phyloP scores from a whole-genome alignment of 192 early-diverging fungal genomes.

The Chytriomyces hyalinus region DNA sequence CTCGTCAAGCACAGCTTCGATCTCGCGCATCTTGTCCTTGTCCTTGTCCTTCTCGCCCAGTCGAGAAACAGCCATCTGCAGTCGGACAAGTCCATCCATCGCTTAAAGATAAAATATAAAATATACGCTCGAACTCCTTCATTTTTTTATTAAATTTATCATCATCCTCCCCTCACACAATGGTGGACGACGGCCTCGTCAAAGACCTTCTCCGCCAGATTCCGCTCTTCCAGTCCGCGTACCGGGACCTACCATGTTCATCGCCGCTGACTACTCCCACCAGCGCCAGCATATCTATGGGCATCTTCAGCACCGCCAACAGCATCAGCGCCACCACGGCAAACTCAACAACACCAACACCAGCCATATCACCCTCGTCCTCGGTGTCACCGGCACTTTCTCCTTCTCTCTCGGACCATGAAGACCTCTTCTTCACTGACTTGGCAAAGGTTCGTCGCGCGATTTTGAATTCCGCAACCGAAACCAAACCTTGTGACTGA shows the following conservation, averaged over 20 bases:
- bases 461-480: neutral
- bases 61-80: too few species aligned
- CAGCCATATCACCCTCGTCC: neutral
- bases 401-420: neutral
- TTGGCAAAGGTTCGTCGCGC: slow-evolving; percentile 10
- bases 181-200: slow-evolving; percentile 6
- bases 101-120: too few species aligned
- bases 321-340: neutral
- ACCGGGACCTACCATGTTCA: neutral
- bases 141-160: too few species aligned
- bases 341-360: neutral
- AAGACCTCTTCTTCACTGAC: slow-evolving; percentile 14
- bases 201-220: slow-evolving; percentile 11
- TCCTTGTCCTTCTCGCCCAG: too few species aligned
- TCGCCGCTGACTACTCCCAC: neutral
- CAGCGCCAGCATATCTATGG: neutral
- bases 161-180: too few species aligned
- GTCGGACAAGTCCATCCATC: too few species aligned
- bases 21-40: too few species aligned
- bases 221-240: slow-evolving; percentile 2
- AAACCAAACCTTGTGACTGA: neutral
- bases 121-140: too few species aligned
- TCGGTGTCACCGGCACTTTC: neutral
- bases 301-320: neutral
- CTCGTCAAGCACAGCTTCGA: too few species aligned